Evolutionary conservation across 805 yeast species (phyloP), one percentile per base, ranked within the genome.

Genomic region (Kazachstania bromeliacearum): DNA sequence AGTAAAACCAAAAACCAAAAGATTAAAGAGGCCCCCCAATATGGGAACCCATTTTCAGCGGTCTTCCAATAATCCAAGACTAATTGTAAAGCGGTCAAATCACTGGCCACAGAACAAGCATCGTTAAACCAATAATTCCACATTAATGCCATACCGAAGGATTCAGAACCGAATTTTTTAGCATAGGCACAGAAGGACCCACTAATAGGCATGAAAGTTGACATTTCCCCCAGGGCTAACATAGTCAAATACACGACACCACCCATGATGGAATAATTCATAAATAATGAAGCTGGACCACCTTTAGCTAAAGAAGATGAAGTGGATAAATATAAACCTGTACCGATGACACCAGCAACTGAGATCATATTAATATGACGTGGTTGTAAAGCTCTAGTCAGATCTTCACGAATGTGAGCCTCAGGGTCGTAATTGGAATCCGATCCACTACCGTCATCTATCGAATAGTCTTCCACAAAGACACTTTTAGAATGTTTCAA

Each of bases 311-410:
- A 58, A 8, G 76, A 63, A 28, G 63, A 64, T 15, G 79, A 77
- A 0, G 73, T 61, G 26, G 76, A 72, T 24, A 76, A 61, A 50
- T 73, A 76, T 22, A 77, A 58, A 46, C 82, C 82, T 5, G 85
- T 75, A 46, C 89, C 88, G 44, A 81, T 79, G 39, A 79, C 70
- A 23, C 85, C 85, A 38, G 85, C 88, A 42, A 81, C 66, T 28
- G 87, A 83, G 60, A 83, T 83, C 85, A 81, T 77, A 41, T 79
- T 77, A 46, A 83, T 59, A 55, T 83, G 89, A 51, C 88, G 68
- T 29, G 73, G 70, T 45, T 73, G 72, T 37, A 79, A 63, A 24
- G 38, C 35, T 30, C 45, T 39, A 5, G 31, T 20, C 16, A 42
- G 31, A 37, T 37, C 39, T 28, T 42, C 45, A 16, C 42, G 26